Conservation (phyloP, 2,329 filamentous ascomycete species). For the Colletotrichum graminicola region DNA sequence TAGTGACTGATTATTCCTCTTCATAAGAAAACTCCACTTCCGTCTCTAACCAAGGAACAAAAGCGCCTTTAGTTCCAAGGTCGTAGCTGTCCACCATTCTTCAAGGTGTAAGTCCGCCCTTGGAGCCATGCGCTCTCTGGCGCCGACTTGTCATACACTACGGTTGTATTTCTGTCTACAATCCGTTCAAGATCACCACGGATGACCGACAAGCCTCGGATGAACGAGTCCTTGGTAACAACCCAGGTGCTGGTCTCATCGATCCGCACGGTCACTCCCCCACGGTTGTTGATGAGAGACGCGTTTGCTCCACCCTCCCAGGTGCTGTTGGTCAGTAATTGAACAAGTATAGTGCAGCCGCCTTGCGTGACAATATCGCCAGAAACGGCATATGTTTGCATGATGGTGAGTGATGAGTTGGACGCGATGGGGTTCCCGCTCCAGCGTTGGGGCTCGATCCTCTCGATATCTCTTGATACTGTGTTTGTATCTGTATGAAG, state of each 20-base stretch:
- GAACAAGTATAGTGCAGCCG: background rate
- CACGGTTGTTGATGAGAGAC: constrained; percentile 4
- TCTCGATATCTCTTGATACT: constrained; percentile 15
- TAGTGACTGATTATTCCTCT: too few relatives aligned
- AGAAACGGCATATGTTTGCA: background rate
- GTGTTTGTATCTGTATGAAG: constrained; percentile 12
- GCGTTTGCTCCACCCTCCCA: constrained; percentile 7
- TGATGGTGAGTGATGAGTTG: constrained; percentile 14
- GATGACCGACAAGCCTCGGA: constrained; percentile 20
- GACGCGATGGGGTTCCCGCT: constrained; percentile 9
- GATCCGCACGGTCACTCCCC: constrained; percentile 10
- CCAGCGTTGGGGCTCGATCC: constrained; percentile 16
- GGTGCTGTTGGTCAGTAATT: constrained; percentile 8
- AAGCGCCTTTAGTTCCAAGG: background rate
- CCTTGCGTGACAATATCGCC: constrained; percentile 1
- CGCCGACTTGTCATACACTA: constrained; percentile 14
- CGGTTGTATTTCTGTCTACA: background rate
- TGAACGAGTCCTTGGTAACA: constrained; percentile 16
- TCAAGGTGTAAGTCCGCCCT: constrained; percentile 11
- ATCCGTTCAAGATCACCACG: constrained; percentile 12
- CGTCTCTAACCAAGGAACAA: too few relatives aligned
- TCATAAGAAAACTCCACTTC: too few relatives aligned
- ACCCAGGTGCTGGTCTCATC: constrained; percentile 23
- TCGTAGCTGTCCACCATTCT: constrained; percentile 15
- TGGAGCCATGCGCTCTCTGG: constrained; percentile 22